Base-by-base conservation (phyloP, 2,329 filamentous ascomycete species). In the Aspergillus texensis region DNA sequence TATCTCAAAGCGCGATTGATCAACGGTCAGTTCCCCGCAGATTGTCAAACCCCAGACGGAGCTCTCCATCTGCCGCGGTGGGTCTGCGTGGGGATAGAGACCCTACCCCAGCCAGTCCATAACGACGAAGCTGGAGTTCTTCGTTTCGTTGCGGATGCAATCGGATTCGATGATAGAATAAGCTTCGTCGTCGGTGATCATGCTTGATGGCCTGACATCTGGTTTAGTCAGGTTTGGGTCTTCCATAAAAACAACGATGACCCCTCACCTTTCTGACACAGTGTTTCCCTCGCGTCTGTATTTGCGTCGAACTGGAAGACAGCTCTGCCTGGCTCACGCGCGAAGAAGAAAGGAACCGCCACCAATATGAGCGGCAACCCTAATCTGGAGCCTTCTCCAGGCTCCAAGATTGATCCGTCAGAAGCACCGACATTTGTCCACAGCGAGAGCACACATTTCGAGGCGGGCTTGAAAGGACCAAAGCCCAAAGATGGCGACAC, bases 401-500 rank as follows among this genome's bases (percentile, higher is more conserved):
- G 58, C 64, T 66, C 68, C 11, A 73, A 74, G 62, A 60, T 65
- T 16, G 68, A 71, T 19, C 54, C 70, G 8, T 62, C 57, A 12
- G 67, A 74, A 30, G 66, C 67, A 11, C 70, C 74, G 6, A 70
- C 72, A 2, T 61, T 72, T 9, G 61, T 61, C 3, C 75, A 79
- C 36, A 63, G 69, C 1, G 77, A 78, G 60, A 71, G 65, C n/a
- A 65, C 48, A n/a, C 57, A 69, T 48, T 56, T 61, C 14, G 61
- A 64, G 9, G 62, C 65, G n/a, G 71, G 69, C 67, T 77, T 71
- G 70, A 74, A 74, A 30, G 62, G 70, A 8, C 67, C 69, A 32
- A 72, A 74, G 48, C 64, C 70, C 4, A 68, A 67, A 24, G 80
- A 82, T 62, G 81, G 81, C 45, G 84, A 86, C 68, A 81, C 82